phyloP scores from a whole-genome alignment of 2,329 filamentous ascomycete genomes.

The Hypoxylon rubiginosum region DNA sequence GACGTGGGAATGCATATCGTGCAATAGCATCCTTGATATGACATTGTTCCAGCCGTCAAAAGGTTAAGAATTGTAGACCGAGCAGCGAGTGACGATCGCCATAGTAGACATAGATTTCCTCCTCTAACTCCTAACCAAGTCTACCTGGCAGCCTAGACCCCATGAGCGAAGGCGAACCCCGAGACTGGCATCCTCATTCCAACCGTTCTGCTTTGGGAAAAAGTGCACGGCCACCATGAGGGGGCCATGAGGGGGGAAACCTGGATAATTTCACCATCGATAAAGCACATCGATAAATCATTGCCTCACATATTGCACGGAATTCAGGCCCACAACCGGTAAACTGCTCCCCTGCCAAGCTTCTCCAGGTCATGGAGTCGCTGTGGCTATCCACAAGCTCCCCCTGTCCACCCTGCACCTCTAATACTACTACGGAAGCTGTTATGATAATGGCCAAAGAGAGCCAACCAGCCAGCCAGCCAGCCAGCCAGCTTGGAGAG shows the following conservation, averaged over 20 bases:
- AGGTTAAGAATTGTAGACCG: conserved; percentile 1
- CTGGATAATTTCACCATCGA: conserved; percentile 35
- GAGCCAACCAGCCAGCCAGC: conserved; percentile 11
- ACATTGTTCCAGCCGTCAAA: conserved; percentile 4
- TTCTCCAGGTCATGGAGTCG: conserved; percentile 33
- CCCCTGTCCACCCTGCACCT: conserved; percentile 31
- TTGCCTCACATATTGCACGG: conserved; percentile 26
- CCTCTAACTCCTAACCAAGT: background rate
- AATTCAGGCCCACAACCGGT: conserved; percentile 13
- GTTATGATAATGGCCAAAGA: conserved; percentile 34
- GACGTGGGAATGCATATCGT: conserved; percentile 22
- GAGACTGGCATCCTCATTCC: conserved; percentile 7
- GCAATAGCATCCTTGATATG: conserved; percentile 21
- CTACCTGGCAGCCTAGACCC: conserved; percentile 2
- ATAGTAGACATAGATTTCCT: background rate
- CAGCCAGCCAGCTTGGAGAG: conserved; percentile 21
- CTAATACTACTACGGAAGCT: conserved; percentile 45
- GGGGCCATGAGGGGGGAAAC: background rate
- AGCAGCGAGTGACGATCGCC: background rate
- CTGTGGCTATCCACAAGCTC: conserved; percentile 30
- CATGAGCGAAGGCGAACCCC: background rate
- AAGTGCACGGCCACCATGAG: background rate
- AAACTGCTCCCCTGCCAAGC: conserved; percentile 39
- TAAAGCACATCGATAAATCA: conserved; percentile 36
- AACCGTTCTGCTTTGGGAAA: conserved; percentile 11